Percentiles rank a stretch among this genome's conserved stretches.
These are phyloP conservation scores for Globisporangium recalcitrans DNA, from an alignment of 352 stramenopile genomes.

Conservation along the genomic window DNA sequence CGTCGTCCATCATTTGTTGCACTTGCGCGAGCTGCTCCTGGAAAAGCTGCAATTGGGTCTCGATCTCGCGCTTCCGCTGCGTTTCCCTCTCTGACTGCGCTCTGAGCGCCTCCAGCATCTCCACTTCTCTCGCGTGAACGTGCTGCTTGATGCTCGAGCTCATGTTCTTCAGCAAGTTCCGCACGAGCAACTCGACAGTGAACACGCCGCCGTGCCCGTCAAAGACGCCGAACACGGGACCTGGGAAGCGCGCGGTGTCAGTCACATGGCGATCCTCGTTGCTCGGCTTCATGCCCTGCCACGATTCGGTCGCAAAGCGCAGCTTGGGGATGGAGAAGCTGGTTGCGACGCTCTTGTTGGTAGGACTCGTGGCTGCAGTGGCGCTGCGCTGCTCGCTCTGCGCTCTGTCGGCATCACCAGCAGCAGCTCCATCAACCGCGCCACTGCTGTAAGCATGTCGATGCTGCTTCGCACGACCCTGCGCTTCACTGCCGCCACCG, in stretches of 20 bases:
- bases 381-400: neutral
- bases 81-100: constrained; percentile 20
- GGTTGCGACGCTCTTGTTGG: neutral
- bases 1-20: constrained; percentile 11
- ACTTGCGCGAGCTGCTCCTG: constrained; percentile 30
- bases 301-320: constrained; percentile 49
- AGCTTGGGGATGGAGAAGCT: constrained; percentile 25
- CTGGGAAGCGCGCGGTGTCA: constrained; percentile 31
- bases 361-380: neutral
- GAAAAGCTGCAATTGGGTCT: constrained; percentile 24
- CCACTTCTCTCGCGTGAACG: constrained; percentile 21
- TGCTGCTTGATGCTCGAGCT: constrained; percentile 23
- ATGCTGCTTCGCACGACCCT: neutral
- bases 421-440: neutral
- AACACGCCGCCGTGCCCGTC: constrained; percentile 57
- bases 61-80: constrained; percentile 25
- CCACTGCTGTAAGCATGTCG: neutral
- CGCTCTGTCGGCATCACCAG: neutral
- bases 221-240: constrained; percentile 50
- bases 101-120: constrained; percentile 17
- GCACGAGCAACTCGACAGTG: constrained; percentile 38
- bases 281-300: constrained; percentile 41
- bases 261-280: constrained; percentile 57
- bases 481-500: constrained; percentile 15
- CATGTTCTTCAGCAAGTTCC: constrained; percentile 38